Evolutionary conservation across 2,329 filamentous ascomycete species (phyloP), one percentile per base, ranked within the genome.

Genomic region (Pseudogymnoascus destructans): DNA sequence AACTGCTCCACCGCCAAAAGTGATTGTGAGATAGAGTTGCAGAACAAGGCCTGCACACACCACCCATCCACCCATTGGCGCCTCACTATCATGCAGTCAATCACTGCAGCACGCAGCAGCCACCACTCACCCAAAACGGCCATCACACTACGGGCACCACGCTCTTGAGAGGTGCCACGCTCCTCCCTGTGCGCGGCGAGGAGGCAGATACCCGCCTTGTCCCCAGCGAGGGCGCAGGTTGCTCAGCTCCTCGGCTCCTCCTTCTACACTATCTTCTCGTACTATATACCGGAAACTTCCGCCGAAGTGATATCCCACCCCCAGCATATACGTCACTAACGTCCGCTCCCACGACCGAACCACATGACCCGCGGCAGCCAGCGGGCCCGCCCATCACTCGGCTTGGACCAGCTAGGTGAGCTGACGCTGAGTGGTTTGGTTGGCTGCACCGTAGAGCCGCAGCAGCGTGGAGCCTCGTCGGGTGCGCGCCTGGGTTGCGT

Each of bases 161-260:
- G 23, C 23, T 15, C 42, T 25, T 15, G 42, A 49, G 42, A 57
- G 56, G 56, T 57, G 42, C 35, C 56, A 32, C 30, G 54, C n/a
- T 42, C 13, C n/a, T 42, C 13, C 56, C 56, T 23, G 56, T 46
- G 25, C 7, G 10, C 15, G n/a, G 15, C 21, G 21, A 15, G 3
- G 15, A 56, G 3, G 35, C 30, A 56, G 27, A 30, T 56, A 56
- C 27, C 30, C 30, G 35, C 17, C 19, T 21, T 23, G 27, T 27
- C 55, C 32, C 13, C 17, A 38, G 32, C 13, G 27, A 21, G 6
- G 5, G n/a, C 27, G 15, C 32, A 38, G 30, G n/a, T 17, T 40
- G 19, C 55, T 35, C 21, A 30, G 32, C 40, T 25, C 33, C 19
- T 30, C 35, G 17, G 33, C 9, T 27, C 3, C 25, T 27, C 1